A percentile compares a stretch with the other conserved stretches of the same genome.
phyloP scores from a whole-genome alignment of 1,284 basidiomycete species.

The Inonotus hispidus region DNA sequence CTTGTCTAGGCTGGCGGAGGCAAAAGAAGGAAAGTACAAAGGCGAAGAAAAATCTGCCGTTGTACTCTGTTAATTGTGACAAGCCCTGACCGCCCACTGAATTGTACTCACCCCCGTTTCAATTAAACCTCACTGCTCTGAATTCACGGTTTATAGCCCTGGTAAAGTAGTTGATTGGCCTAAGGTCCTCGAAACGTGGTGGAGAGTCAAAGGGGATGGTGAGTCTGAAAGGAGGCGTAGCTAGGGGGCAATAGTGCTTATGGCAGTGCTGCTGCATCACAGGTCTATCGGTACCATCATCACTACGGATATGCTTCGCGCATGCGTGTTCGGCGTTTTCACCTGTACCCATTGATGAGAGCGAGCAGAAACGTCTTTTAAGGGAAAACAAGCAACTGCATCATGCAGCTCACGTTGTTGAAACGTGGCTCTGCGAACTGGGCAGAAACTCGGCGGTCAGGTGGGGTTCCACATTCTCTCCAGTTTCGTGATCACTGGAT shows the following conservation, averaged over 20 bases:
- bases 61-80: background rate
- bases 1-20: background rate
- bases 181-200: background rate
- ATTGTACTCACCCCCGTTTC: background rate
- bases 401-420: background rate
- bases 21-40: background rate
- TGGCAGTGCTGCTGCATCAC: slow-evolving; percentile 1
- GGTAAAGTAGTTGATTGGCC: background rate
- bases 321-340: background rate
- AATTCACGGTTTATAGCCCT: background rate
- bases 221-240: background rate
- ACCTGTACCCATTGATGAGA: background rate
- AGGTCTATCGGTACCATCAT: background rate
- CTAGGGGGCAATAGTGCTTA: background rate
- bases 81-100: background rate
- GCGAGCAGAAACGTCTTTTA: background rate
- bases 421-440: background rate
- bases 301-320: background rate
- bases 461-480: background rate
- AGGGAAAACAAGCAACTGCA: background rate
- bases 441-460: background rate
- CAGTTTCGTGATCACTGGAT: background rate
- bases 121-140: background rate
- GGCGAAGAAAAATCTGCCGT: background rate
- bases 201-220: background rate